These are phyloP conservation scores for Discostella pseudostelligera DNA, from an alignment of 108 stramenopile species.

Conservation along the genomic window DNA sequence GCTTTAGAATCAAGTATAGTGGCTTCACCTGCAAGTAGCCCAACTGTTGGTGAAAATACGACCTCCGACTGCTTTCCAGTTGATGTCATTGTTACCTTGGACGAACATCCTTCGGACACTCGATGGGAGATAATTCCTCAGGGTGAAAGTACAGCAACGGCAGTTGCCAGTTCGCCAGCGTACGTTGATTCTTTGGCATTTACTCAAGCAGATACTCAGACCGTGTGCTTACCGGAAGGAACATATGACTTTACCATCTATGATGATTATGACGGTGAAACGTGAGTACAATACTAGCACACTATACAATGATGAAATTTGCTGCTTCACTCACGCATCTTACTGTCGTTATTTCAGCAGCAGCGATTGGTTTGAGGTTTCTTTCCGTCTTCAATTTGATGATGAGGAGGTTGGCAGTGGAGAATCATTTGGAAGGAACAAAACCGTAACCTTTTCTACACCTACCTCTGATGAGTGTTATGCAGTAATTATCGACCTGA, in stretches of 20 bases:
- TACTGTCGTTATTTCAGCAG: not conserved
- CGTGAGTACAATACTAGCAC: slow-evolving; percentile 6
- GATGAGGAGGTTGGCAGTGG: slow-evolving; percentile 9
- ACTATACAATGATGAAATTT: not conserved
- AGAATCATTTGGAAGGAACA: slow-evolving; percentile 9
- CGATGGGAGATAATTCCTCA: slow-evolving; percentile 16
- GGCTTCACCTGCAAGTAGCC: not conserved
- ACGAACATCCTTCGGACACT: slow-evolving; percentile 16
- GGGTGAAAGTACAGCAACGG: not conserved
- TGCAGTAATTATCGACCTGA: not conserved
- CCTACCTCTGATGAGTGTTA: not conserved
- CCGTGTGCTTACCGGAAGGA: slow-evolving; percentile 8
- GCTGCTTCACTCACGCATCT: slow-evolving; percentile 6
- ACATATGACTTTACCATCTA: slow-evolving; percentile 21
- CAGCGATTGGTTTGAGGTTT: slow-evolving; percentile 1
- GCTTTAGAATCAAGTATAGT: not conserved
- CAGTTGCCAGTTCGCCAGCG: slow-evolving; percentile 9
- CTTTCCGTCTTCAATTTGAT: slow-evolving; percentile 2
- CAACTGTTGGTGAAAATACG: not conserved
- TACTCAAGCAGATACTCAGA: slow-evolving; percentile 10
- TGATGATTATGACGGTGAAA: slow-evolving; percentile 21
- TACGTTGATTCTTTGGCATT: slow-evolving; percentile 8
- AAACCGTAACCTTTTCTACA: slow-evolving; percentile 13
- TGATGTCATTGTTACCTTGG: slow-evolving; percentile 13
- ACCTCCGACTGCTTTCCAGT: slow-evolving; percentile 2